Conservation (phyloP, 345 rosid genomes). For the Arabis hirsuta region DNA sequence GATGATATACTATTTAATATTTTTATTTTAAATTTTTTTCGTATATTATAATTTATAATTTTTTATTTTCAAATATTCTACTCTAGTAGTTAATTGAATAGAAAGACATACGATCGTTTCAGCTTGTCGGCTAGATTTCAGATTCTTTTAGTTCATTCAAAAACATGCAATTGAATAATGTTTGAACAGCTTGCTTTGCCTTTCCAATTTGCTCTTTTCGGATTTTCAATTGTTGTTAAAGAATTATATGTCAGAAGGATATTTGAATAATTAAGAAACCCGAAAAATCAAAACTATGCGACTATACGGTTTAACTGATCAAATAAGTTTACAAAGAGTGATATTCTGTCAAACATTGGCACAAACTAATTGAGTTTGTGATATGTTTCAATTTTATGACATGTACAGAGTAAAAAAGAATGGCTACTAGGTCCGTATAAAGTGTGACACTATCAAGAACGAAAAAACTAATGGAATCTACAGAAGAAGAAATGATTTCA, state of each 20-base stretch:
- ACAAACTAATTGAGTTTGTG: slow-evolving; percentile 20
- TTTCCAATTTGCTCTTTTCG: not conserved
- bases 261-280: not conserved
- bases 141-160: not conserved
- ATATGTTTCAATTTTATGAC: slow-evolving; percentile 22
- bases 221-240: not conserved
- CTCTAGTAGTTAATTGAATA: too few species aligned
- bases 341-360: not conserved
- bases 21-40: too few species aligned
- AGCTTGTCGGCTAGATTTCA: slow-evolving; percentile 6
- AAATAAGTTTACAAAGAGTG: not conserved
- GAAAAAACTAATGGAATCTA: slow-evolving; percentile 35
- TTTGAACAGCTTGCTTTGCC: not conserved
- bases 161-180: not conserved
- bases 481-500: slow-evolving; percentile 29
- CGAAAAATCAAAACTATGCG: not conserved
- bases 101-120: too few species aligned
- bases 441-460: slow-evolving; percentile 31
- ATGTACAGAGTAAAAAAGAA: slow-evolving; percentile 29
- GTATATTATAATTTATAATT: too few species aligned
- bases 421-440: slow-evolving; percentile 34
- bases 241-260: not conserved
- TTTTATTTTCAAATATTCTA: too few species aligned
- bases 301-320: not conserved
- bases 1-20: too few species aligned